Percentiles rank a stretch among this genome's conserved stretches.
Conservation (phyloP, 2,329 filamentous ascomycete genomes). For the Phoma sp. region DNA sequence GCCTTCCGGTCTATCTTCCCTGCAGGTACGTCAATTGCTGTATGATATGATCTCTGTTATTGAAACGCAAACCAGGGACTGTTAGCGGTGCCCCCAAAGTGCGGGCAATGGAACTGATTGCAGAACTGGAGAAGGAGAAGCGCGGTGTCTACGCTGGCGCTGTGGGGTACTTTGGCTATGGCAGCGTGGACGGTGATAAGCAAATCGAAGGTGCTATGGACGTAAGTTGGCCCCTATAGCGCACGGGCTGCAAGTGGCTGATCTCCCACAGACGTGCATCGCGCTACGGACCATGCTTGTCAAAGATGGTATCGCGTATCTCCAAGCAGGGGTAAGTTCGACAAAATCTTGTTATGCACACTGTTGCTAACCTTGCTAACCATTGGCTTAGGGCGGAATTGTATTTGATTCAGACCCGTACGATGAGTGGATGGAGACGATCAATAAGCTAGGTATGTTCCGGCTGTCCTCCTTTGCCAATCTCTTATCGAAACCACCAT, state of each 20-base stretch:
- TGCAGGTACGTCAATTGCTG: slow-evolving; percentile 62
- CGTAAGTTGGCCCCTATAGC: slow-evolving; percentile 36
- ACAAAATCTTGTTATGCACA: slow-evolving; percentile 24
- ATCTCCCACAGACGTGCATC: slow-evolving; percentile 60
- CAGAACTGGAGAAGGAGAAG: slow-evolving; percentile 92
- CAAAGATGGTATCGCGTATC: slow-evolving; percentile 88
- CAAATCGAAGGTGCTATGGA: slow-evolving; percentile 87
- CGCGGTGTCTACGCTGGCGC: slow-evolving; percentile 94
- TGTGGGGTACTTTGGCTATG: slow-evolving; percentile 95
- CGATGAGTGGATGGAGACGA: slow-evolving; percentile 94
- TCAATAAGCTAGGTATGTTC: slow-evolving; percentile 80
- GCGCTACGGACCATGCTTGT: slow-evolving; percentile 90
- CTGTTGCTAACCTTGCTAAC: slow-evolving; percentile 23
- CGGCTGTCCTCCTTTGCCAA: slow-evolving; percentile 4
- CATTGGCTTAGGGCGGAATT: slow-evolving; percentile 39
- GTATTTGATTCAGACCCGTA: slow-evolving; percentile 78
- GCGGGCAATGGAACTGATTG: slow-evolving; percentile 94
- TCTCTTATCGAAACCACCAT: slow-evolving; percentile 5
- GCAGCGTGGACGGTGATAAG: slow-evolving; percentile 67
- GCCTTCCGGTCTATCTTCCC: slow-evolving; percentile 97
- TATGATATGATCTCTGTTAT: slow-evolving; percentile 16
- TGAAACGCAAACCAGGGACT: slow-evolving; percentile 57
- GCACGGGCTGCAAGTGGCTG: slow-evolving; percentile 25
- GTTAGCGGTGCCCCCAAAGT: slow-evolving; percentile 97
- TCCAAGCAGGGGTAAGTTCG: slow-evolving; percentile 79